Base-by-base conservation (phyloP, 441 rosid genomes). In the Aleurites moluccanus region DNA sequence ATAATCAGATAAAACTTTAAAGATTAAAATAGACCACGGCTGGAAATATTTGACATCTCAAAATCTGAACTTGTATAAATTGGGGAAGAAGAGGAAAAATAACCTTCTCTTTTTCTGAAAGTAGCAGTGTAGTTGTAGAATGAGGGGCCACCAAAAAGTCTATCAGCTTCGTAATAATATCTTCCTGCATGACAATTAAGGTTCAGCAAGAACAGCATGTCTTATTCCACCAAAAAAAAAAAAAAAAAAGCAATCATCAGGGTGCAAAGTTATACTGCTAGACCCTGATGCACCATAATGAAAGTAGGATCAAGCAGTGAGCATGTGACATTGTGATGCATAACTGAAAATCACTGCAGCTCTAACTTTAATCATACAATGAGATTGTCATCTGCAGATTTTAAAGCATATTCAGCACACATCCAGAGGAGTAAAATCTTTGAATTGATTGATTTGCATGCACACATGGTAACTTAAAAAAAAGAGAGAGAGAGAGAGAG, bases 101-200 rank as follows among this genome's bases (percentile, higher is more conserved):
- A 75, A 85, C 88, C 90, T 90, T 87, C 78, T 93, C 96, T 79
- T 87, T 87, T 79, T 91, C 97, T 25, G 88, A 79, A 82, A 95
- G 91, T 68, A 84, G 77, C 64, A 77, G 87, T 33, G 84, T 73
- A 42, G 90, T 87, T 74, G 94, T 90, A 27, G 91, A 87, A 79
- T 84, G 90, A 74, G 98, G 99, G 59, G 88, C 89, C 79, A 79
- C 85, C 92, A 96, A 82, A 87, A 92, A 96, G 79, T 89, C 99
- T 72, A 91, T 82, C 81, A 96, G 85, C 73, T 83, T 87, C 18
- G 81, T 25, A 59, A 92, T 75, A 67, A 93, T 77, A 76, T 96
- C 98, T 84, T 93, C 99, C 98, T 93, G 91, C 82, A 81, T 10
- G 47, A 33, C 70, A 76, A 61, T 69, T 73, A 68, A 68, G 57